Conservation (phyloP, 306 rosid genomes). For the Urtica urens region DNA sequence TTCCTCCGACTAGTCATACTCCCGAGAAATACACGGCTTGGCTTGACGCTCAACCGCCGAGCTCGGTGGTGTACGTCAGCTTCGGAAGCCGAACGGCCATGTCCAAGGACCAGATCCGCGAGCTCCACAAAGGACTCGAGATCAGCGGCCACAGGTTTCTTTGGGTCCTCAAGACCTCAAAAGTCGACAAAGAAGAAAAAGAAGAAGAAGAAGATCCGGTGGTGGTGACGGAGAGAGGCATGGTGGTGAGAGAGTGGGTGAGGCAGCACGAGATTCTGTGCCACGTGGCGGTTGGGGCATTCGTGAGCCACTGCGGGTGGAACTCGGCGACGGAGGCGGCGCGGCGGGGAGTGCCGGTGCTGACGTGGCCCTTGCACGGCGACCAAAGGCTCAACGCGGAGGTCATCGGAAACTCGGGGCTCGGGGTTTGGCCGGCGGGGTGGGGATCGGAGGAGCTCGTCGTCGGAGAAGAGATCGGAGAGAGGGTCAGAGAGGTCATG, state of each 20-base stretch:
- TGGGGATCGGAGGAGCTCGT: neutral
- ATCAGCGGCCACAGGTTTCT: conserved; percentile 14
- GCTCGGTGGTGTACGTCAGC: conserved; percentile 20
- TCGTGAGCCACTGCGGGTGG: conserved; percentile 1
- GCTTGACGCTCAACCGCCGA: conserved; percentile 16
- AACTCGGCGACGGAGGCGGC: neutral
- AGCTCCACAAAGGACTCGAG: conserved; percentile 16
- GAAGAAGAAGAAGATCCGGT: neutral
- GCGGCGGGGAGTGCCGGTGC: neutral
- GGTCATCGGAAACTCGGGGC: neutral
- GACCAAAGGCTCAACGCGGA: neutral
- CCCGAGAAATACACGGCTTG: conserved; percentile 1
- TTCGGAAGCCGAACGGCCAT: conserved; percentile 27
- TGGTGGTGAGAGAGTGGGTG: conserved; percentile 1
- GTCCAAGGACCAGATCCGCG: conserved; percentile 20
- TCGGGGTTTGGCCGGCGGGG: neutral
- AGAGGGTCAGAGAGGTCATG: conserved; percentile 1
- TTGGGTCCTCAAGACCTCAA: conserved; percentile 23
- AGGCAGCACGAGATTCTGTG: neutral
- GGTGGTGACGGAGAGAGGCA: neutral
- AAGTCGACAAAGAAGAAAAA: conserved; percentile 9
- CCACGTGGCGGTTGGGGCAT: neutral
- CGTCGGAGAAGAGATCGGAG: neutral
- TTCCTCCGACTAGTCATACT: conserved; percentile 5
- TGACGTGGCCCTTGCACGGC: neutral